Percentiles rank a stretch among this genome's conserved stretches.
Conservation (phyloP, 2,329 filamentous ascomycete genomes). For the Chlorencoelia australis region DNA sequence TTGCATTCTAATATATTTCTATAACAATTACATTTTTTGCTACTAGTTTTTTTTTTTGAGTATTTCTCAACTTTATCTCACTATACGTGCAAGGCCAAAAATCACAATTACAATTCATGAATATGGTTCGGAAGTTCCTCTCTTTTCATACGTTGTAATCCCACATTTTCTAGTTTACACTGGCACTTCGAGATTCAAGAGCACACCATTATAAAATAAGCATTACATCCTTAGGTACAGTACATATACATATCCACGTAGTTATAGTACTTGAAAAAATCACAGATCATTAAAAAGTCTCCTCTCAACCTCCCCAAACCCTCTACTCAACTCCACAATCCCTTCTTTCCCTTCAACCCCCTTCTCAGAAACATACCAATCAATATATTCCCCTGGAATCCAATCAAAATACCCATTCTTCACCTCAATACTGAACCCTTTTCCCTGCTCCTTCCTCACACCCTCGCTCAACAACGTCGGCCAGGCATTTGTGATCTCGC, state of each 20-base stretch:
- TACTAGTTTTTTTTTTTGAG: too few species aligned
- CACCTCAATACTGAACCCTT: slow-evolving; percentile 25
- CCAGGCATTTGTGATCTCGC: slow-evolving; percentile 42
- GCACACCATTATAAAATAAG: neutral
- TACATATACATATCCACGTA: neutral
- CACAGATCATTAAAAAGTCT: slow-evolving; percentile 14
- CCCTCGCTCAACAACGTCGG: slow-evolving; percentile 8
- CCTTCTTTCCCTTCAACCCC: slow-evolving; percentile 17
- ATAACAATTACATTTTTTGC: too few species aligned
- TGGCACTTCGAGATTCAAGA: neutral
- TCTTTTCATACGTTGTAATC: neutral
- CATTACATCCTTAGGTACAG: too few species aligned
- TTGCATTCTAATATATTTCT: too few species aligned
- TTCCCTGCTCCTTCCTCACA: slow-evolving; percentile 7
- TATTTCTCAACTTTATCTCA: too few species aligned
- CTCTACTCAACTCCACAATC: slow-evolving; percentile 12
- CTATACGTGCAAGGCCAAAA: too few species aligned
- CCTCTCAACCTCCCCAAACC: slow-evolving; percentile 18
- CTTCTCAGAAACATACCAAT: slow-evolving; percentile 25
- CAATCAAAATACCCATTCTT: slow-evolving; percentile 31
- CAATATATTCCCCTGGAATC: slow-evolving; percentile 23
- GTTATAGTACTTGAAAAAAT: neutral
- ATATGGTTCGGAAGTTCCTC: neutral
- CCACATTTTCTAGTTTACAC: neutral
- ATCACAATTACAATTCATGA: neutral